Conservation (phyloP, 345 rosid genomes). For the Capsella bursapastoris region DNA sequence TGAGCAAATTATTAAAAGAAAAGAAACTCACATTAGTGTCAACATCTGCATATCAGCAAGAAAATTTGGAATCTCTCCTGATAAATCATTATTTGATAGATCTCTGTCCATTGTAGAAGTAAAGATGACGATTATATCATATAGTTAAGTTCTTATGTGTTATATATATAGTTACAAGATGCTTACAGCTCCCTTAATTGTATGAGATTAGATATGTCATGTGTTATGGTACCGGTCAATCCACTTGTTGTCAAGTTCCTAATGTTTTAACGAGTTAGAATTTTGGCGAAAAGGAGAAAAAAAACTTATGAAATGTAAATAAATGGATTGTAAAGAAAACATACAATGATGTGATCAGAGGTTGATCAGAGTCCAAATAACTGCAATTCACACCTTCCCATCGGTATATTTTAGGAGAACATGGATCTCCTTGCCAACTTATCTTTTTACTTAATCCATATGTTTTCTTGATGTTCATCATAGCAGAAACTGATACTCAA, state of each 20-base stretch:
- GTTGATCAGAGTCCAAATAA: constrained; percentile 33
- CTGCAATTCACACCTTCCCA: constrained; percentile 58
- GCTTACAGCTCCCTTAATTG: constrained; percentile 51
- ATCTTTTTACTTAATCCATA: constrained; percentile 45
- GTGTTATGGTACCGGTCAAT: constrained; percentile 43
- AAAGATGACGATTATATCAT: background rate
- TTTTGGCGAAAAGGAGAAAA: background rate
- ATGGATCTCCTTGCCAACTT: constrained; percentile 69
- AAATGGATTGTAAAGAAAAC: constrained; percentile 11
- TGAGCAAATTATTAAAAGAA: background rate
- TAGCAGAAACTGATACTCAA: constrained; percentile 48
- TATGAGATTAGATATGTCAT: constrained; percentile 43
- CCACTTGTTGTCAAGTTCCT: constrained; percentile 53
- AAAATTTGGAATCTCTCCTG: constrained; percentile 55
- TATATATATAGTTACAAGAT: background rate
- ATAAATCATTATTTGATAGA: constrained; percentile 58
- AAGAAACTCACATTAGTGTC: constrained; percentile 52
- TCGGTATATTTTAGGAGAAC: constrained; percentile 41
- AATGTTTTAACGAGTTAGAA: background rate
- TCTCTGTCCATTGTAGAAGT: constrained; percentile 49
- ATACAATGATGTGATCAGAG: constrained; percentile 55
- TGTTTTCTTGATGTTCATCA: constrained; percentile 50
- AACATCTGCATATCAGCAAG: constrained; percentile 52
- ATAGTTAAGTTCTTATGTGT: background rate
- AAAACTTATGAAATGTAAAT: background rate